These are phyloP conservation scores for Neoboletus magnificus DNA, from an alignment of 768 basidiomycete species.

Conservation along the genomic window DNA sequence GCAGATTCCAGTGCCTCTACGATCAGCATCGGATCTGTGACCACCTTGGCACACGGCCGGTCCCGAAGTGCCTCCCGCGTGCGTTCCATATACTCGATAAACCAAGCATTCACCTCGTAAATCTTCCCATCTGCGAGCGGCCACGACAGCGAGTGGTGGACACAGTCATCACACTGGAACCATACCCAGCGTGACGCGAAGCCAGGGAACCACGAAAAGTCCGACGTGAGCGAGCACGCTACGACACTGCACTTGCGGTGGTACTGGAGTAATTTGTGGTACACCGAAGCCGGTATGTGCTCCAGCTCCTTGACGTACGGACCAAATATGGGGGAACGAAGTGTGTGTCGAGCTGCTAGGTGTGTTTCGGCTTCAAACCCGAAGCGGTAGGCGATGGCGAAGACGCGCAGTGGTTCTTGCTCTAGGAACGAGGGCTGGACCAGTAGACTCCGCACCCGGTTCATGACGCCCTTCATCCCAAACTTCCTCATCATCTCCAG, in stretches of 20 bases:
- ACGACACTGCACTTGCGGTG: slow-evolving; percentile 33
- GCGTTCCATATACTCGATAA: slow-evolving; percentile 36
- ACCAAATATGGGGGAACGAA: slow-evolving; percentile 34
- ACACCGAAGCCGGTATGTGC: slow-evolving; percentile 35
- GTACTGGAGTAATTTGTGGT: slow-evolving; percentile 37
- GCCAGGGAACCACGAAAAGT: slow-evolving; percentile 36
- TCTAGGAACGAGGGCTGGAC: slow-evolving; percentile 26
- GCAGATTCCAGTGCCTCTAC: slow-evolving; percentile 31
- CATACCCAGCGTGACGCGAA: slow-evolving; percentile 37
- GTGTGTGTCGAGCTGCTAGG: slow-evolving; percentile 35
- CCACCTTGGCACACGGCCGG: slow-evolving; percentile 30
- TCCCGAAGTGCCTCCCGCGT: slow-evolving; percentile 29
- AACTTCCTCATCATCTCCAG: slow-evolving; percentile 39
- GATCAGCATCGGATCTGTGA: slow-evolving; percentile 29
- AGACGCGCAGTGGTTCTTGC: slow-evolving; percentile 35
- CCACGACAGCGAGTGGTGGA: slow-evolving; percentile 34
- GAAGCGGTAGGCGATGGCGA: slow-evolving; percentile 39
- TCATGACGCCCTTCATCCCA: slow-evolving; percentile 33
- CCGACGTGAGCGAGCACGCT: slow-evolving; percentile 30
- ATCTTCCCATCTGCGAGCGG: slow-evolving; percentile 34
- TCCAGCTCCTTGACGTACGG: slow-evolving; percentile 36
- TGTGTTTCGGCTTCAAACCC: slow-evolving; percentile 32
- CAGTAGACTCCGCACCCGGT: slow-evolving; percentile 29
- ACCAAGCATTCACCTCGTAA: slow-evolving; percentile 35
- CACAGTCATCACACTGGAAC: slow-evolving; percentile 39